These are phyloP conservation scores for Corynespora cassiicola DNA, from an alignment of 2,329 filamentous ascomycete species.

Conservation along the genomic window DNA sequence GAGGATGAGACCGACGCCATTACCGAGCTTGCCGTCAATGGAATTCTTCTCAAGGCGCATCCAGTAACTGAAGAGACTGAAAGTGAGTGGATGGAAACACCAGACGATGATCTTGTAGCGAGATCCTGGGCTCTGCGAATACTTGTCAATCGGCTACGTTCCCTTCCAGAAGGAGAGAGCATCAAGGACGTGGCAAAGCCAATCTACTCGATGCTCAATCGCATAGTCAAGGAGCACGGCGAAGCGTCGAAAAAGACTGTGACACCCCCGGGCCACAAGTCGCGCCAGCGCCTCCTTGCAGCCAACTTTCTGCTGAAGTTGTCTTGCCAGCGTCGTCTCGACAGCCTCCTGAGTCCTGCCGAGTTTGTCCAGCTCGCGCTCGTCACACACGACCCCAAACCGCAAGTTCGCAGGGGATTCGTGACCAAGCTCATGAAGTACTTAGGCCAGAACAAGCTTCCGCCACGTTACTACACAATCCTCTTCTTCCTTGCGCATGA, in stretches of 20 bases:
- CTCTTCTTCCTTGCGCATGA: slow-evolving; percentile 93
- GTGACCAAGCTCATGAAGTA: slow-evolving; percentile 90
- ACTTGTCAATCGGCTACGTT: slow-evolving; percentile 83
- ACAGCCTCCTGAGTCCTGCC: slow-evolving; percentile 72
- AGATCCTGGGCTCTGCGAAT: slow-evolving; percentile 86
- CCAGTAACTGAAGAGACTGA: slow-evolving; percentile 62
- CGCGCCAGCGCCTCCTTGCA: slow-evolving; percentile 81
- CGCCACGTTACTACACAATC: slow-evolving; percentile 83
- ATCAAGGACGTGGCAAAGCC: slow-evolving; percentile 63
- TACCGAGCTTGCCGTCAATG: slow-evolving; percentile 75
- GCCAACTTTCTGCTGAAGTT: slow-evolving; percentile 83
- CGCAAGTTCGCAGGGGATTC: slow-evolving; percentile 79
- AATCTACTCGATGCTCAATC: slow-evolving; percentile 80
- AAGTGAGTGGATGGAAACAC: slow-evolving; percentile 56
- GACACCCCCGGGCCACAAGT: slow-evolving; percentile 79
- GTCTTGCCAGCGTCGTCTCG: slow-evolving; percentile 76
- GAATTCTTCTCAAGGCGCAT: slow-evolving; percentile 75
- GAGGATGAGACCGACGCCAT: slow-evolving; percentile 76
- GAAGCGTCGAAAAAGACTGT: slow-evolving; percentile 76
- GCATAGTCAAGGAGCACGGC: slow-evolving; percentile 75
- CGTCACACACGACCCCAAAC: slow-evolving; percentile 78
- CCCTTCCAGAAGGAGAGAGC: slow-evolving; percentile 53
- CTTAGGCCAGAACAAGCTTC: slow-evolving; percentile 73
- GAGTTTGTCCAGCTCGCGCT: slow-evolving; percentile 85
- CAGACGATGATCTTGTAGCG: slow-evolving; percentile 82